phyloP scores from a whole-genome alignment of 495 filamentous ascomycete species.

The Penicillium longicatenatum region DNA sequence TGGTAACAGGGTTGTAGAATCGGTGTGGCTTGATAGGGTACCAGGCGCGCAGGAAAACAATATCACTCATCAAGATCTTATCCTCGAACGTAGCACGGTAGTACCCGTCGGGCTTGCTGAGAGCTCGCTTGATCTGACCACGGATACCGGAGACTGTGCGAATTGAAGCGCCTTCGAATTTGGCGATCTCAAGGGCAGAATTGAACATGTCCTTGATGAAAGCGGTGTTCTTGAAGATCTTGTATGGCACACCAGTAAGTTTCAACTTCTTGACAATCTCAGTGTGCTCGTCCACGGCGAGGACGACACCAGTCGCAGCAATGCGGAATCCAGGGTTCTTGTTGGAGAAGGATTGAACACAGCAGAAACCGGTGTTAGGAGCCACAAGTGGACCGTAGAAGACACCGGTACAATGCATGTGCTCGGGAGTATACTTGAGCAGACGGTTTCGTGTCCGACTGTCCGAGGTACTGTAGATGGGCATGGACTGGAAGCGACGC shows the following conservation, averaged over 20 bases:
- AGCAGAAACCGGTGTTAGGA: slow-evolving; percentile 93
- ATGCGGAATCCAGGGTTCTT: slow-evolving; percentile 90
- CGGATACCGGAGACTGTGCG: slow-evolving; percentile 93
- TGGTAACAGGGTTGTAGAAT: slow-evolving; percentile 96
- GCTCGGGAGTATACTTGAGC: slow-evolving; percentile 96
- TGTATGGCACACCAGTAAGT: slow-evolving; percentile 85
- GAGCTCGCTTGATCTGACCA: slow-evolving; percentile 92
- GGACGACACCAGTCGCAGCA: slow-evolving; percentile 87
- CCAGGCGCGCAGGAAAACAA: slow-evolving; percentile 95
- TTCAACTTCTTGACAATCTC: slow-evolving; percentile 99
- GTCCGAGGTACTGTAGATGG: slow-evolving; percentile 93
- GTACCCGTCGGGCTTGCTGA: slow-evolving; percentile 88
- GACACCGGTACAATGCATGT: slow-evolving; percentile 96
- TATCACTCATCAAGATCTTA: slow-evolving; percentile 94
- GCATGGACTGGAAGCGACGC: slow-evolving; percentile 90
- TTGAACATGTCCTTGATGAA: slow-evolving; percentile 99
- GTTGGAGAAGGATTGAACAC: slow-evolving; percentile 87
- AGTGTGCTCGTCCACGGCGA: slow-evolving; percentile 88
- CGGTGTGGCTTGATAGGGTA: slow-evolving; percentile 91
- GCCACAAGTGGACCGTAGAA: slow-evolving; percentile 94
- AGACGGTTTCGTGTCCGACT: slow-evolving; percentile 91
- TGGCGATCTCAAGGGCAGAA: slow-evolving; percentile 87
- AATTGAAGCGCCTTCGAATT: slow-evolving; percentile 95
- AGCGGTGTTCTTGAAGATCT: slow-evolving; percentile 98
- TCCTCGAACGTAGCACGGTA: slow-evolving; percentile 98